These are phyloP conservation scores for Yamadazyma kanchanaburiensis DNA, from an alignment of 1,139 yeast genomes.

Conservation along the genomic window DNA sequence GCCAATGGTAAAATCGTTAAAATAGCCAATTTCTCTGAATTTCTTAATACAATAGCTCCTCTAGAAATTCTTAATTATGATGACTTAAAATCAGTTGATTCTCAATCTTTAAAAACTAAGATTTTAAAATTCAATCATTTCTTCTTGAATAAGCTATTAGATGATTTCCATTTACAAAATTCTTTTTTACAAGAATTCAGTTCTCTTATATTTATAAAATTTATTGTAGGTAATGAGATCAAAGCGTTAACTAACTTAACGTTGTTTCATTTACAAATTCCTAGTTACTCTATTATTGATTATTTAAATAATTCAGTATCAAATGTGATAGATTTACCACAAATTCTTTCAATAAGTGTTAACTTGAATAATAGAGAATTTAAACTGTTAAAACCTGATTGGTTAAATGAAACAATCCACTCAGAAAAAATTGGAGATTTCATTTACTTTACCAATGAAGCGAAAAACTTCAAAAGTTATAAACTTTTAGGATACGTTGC, in stretches of 20 bases:
- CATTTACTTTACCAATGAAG: slow-evolving; percentile 11
- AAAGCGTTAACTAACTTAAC: slow-evolving; percentile 19
- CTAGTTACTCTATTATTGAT: slow-evolving; percentile 27
- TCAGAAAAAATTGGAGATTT: slow-evolving; percentile 18
- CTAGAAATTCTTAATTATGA: slow-evolving; percentile 50
- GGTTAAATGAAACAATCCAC: slow-evolving; percentile 41
- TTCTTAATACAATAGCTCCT: slow-evolving; percentile 45
- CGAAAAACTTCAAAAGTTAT: slow-evolving; percentile 44
- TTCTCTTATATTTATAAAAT: slow-evolving; percentile 22
- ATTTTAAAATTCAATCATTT: slow-evolving; percentile 60
- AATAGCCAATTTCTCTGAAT: slow-evolving; percentile 64
- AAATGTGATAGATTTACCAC: slow-evolving; percentile 47
- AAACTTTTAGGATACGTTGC: slow-evolving; percentile 69
- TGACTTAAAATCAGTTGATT: slow-evolving; percentile 34
- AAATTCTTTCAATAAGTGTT: slow-evolving; percentile 61
- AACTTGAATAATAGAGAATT: slow-evolving; percentile 52
- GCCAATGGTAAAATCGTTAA: slow-evolving; percentile 71
- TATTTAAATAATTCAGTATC: slow-evolving; percentile 55
- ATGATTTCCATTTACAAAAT: slow-evolving; percentile 42
- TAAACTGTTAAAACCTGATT: slow-evolving; percentile 22
- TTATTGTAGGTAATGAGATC: slow-evolving; percentile 29
- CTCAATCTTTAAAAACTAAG: slow-evolving; percentile 34
- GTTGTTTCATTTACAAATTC: slow-evolving; percentile 8
- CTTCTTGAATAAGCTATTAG: slow-evolving; percentile 46
- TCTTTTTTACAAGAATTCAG: slow-evolving; percentile 14